A percentile compares a stretch with the other conserved stretches of the same genome.
Conservation (phyloP, 140 eudicot genomes). For the Artemisia princeps region DNA sequence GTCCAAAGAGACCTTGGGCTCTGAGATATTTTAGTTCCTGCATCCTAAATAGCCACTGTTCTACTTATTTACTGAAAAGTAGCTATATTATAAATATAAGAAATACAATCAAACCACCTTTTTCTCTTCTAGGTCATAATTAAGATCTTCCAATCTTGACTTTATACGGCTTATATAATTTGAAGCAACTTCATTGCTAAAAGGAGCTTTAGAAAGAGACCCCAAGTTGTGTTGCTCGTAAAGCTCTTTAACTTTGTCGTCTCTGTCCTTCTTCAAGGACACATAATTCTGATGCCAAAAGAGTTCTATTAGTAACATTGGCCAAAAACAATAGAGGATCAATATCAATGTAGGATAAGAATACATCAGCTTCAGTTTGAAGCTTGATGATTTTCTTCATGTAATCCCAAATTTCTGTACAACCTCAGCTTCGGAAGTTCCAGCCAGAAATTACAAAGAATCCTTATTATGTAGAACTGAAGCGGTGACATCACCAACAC, state of each 20-base stretch:
- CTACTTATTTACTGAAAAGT: slow-evolving; percentile 10
- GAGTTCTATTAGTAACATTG: slow-evolving; percentile 11
- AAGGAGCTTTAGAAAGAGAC: slow-evolving; percentile 45
- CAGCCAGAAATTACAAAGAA: too few species aligned
- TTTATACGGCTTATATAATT: slow-evolving; percentile 42
- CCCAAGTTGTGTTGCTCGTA: slow-evolving; percentile 60
- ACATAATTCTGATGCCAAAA: slow-evolving; percentile 42
- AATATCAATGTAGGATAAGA: slow-evolving; percentile 12
- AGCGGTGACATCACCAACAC: too few species aligned
- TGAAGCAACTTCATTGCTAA: slow-evolving; percentile 55
- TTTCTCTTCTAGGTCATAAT: slow-evolving; percentile 52
- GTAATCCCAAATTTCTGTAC: background rate
- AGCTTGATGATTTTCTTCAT: slow-evolving; percentile 47
- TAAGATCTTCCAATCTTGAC: slow-evolving; percentile 45
- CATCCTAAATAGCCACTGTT: background rate
- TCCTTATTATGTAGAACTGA: too few species aligned
- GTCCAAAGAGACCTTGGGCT: too few species aligned
- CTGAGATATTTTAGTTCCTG: too few species aligned
- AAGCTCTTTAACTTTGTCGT: slow-evolving; percentile 44
- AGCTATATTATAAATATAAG: slow-evolving; percentile 1
- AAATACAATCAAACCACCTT: slow-evolving; percentile 41
- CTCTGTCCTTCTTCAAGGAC: slow-evolving; percentile 65
- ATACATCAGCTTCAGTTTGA: slow-evolving; percentile 47
- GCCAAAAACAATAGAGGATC: slow-evolving; percentile 12
- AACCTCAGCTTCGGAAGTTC: too few species aligned